Evolutionary conservation across 331 rosid genomes (phyloP).

Genomic region (Pyracantha coccinea): DNA sequence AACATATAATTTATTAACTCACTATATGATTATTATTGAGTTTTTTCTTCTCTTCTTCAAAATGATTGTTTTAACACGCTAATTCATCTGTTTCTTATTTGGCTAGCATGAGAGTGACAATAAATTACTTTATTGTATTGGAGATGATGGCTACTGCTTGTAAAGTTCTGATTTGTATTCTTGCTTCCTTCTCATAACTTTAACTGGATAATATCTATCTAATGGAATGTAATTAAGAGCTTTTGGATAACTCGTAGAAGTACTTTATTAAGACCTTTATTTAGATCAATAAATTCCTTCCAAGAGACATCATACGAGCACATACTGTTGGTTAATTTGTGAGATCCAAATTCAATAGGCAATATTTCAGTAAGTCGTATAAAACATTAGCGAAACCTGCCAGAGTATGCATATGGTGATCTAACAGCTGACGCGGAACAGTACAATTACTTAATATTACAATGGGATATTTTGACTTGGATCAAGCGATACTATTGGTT

Average conservation of each 20-base stretch:
- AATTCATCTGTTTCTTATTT: not conserved
- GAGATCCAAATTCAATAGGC: not conserved
- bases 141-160: not conserved
- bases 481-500: not conserved
- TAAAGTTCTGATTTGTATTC: not conserved
- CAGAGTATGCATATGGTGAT: not conserved
- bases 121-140: not conserved
- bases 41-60: not conserved
- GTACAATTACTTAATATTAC: not conserved
- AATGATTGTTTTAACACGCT: not conserved
- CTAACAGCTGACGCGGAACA: not conserved
- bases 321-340: not conserved
- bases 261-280: not conserved
- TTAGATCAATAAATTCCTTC: not conserved
- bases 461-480: not conserved
- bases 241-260: not conserved
- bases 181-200: not conserved
- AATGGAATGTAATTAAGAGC: not conserved
- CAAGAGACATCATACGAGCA: not conserved
- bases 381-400: not conserved
- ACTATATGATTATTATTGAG: not conserved
- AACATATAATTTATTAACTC: not conserved
- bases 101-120: not conserved
- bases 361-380: not conserved
- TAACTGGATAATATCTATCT: not conserved